Evolutionary conservation across 1,284 basidiomycete species (phyloP), one percentile per base, ranked within the genome.

Genomic region (Trametes sp.): DNA sequence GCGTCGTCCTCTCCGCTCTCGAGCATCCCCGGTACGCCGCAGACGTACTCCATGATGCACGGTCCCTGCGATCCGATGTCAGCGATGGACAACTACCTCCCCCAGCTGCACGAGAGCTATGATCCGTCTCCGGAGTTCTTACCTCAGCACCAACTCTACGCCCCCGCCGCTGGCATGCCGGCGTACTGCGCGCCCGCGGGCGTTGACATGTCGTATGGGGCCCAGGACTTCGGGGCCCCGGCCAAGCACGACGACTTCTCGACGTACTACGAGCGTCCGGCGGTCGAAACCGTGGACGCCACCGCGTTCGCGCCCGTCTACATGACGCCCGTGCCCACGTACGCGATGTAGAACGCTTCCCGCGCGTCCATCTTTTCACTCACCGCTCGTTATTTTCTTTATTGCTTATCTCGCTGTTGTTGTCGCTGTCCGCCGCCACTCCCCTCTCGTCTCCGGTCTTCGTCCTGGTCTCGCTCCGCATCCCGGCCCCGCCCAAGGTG

Each of bases 21-120:
- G 29, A 76, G 74, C 62, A 71, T 73, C 42, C 75, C 76, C 6
- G 67, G 69, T 36, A 74, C 75, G 29, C 75, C 74, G 14, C 68
- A 70, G 42, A 59, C 63, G 36, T 75, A 69, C 63, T 59, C 70
- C 28, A 49, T 57, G 19, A 38, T 67, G 21, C 59, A 62, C 31
- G 60, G 49, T 33, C 64, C 62, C 28, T 62, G 62, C 55, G 62
- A 69, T 44, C 58, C 62, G 21, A 58, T 65, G 53, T 55, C 61
- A 16, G 51, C 52, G 49, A 59, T 65, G 48, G 65, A 65, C 42
- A 50, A 56, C 57, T 63, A 59, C 41, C 57, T 64, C 26, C 48
- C 58, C 31, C 44, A 54, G 41, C 45, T 63, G 44, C 48, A 51
- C 53, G 65, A 71, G 49, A 44, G 58, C 24, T 65, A 61, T 61